Evolutionary conservation across 2,329 filamentous ascomycete species (phyloP).

Genomic region (Trichoderma polysporum): DNA sequence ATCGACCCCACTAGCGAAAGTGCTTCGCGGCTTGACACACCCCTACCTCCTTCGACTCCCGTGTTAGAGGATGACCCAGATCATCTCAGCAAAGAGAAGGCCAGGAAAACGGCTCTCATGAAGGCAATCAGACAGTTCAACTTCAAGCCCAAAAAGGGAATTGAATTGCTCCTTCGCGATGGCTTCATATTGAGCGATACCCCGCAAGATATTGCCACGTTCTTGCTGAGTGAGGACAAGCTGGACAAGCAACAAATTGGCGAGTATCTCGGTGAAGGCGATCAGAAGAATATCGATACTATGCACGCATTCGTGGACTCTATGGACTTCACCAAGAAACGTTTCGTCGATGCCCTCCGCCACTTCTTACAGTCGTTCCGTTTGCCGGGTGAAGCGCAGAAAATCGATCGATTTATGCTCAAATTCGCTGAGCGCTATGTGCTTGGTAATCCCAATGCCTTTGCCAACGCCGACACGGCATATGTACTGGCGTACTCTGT

Average conservation of each 20-base stretch:
- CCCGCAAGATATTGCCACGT: constrained; percentile 79
- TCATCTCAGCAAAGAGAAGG: constrained; percentile 92
- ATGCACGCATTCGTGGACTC: constrained; percentile 97
- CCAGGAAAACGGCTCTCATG: constrained; percentile 85
- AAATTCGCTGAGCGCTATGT: constrained; percentile 98
- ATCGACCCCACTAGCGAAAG: constrained; percentile 70
- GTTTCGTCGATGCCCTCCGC: constrained; percentile 89
- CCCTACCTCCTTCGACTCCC: constrained; percentile 62
- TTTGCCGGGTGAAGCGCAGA: constrained; percentile 92
- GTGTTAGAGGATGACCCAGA: constrained; percentile 84
- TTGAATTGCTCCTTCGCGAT: constrained; percentile 79
- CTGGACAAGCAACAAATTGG: constrained; percentile 91
- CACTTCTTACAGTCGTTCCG: constrained; percentile 94
- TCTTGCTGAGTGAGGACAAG: constrained; percentile 76
- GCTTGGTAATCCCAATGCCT: constrained; percentile 91
- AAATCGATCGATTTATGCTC: constrained; percentile 99
- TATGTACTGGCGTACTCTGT: constrained; percentile 96
- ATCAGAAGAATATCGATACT: constrained; percentile 88
- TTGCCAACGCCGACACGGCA: constrained; percentile 95
- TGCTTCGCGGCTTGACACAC: constrained; percentile 61
- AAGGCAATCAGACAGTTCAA: constrained; percentile 93
- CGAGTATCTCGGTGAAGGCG: constrained; percentile 92
- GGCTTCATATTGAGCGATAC: constrained; percentile 81
- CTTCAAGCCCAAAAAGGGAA: constrained; percentile 92
- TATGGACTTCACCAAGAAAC: constrained; percentile 89